Conservation (phyloP, 805 yeast species). For the Pichia sporocuriosa region DNA sequence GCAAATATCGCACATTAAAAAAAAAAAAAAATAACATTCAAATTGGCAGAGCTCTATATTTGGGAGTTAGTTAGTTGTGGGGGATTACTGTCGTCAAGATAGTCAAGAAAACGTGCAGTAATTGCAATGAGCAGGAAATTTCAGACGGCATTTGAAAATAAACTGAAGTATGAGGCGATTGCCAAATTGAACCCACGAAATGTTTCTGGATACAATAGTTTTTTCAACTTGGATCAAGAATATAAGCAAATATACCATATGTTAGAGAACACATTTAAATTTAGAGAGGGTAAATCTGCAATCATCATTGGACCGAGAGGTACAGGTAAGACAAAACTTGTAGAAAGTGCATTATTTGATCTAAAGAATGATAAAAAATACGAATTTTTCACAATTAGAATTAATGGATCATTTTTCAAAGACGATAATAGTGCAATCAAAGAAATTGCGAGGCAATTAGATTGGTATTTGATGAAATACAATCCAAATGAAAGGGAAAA, state of each 20-base stretch:
- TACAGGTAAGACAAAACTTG: conserved; percentile 63
- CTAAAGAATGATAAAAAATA: conserved; percentile 37
- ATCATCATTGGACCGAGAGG: conserved; percentile 75
- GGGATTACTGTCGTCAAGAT: no score
- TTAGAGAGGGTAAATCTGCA: conserved; percentile 75
- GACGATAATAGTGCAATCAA: conserved; percentile 77
- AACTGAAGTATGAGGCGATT: conserved; percentile 8
- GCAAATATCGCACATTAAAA: no score
- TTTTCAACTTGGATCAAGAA: conserved; percentile 31
- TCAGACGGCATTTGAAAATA: not conserved
- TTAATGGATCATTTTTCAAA: conserved; percentile 66
- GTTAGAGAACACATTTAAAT: conserved; percentile 56
- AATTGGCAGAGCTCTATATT: no score
- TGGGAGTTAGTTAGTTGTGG: no score
- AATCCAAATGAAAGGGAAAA: conserved; percentile 14
- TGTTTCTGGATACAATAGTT: conserved; percentile 11
- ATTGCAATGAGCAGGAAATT: not conserved
- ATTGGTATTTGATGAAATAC: conserved; percentile 28
- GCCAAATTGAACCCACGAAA: conserved; percentile 19
- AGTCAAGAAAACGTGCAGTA: no score
- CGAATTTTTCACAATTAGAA: conserved; percentile 53
- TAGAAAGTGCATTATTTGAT: conserved; percentile 48
- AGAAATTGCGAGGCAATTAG: conserved; percentile 81
- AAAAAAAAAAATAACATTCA: no score
- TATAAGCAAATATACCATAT: conserved; percentile 48